These are phyloP conservation scores for Trichosporon sp. DNA, from an alignment of 1,284 basidiomycete genomes.

Conservation along the genomic window DNA sequence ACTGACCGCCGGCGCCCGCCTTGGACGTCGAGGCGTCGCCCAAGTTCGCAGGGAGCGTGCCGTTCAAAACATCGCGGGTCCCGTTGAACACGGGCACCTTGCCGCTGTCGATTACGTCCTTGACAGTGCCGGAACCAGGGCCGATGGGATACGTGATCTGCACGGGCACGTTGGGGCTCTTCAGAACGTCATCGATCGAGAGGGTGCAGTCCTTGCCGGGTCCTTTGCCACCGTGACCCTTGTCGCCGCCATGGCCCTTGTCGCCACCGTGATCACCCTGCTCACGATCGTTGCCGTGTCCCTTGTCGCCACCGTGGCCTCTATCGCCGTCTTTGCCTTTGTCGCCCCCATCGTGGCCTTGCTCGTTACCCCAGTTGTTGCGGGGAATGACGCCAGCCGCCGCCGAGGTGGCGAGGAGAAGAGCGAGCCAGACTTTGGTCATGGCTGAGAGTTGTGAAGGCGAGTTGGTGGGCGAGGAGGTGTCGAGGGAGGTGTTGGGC, in stretches of 20 bases:
- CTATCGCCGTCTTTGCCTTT: not conserved
- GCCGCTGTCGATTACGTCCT: constrained; percentile 3
- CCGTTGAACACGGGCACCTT: constrained; percentile 7
- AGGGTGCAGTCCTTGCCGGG: not conserved
- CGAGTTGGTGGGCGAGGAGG: not conserved
- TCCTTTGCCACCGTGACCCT: not conserved
- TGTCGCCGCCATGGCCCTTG: not conserved
- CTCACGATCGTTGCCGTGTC: no score
- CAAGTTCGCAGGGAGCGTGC: not conserved
- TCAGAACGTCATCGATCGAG: not conserved
- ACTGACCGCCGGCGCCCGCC: constrained; percentile 4
- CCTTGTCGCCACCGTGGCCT: not conserved
- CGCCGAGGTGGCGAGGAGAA: not conserved
- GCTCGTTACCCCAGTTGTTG: not conserved
- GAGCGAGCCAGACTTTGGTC: not conserved
- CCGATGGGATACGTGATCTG: not conserved
- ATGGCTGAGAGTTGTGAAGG: not conserved
- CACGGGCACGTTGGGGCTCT: constrained; percentile 4
- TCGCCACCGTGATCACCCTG: not conserved
- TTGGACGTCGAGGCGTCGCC: constrained; percentile 5
- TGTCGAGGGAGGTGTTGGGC: not conserved
- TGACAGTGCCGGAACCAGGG: constrained; percentile 1
- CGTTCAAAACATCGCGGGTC: constrained; percentile 2
- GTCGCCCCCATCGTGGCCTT: not conserved
- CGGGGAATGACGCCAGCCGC: not conserved